Base-by-base conservation (phyloP, 352 stramenopile species). In the Globisporangium canariense region DNA sequence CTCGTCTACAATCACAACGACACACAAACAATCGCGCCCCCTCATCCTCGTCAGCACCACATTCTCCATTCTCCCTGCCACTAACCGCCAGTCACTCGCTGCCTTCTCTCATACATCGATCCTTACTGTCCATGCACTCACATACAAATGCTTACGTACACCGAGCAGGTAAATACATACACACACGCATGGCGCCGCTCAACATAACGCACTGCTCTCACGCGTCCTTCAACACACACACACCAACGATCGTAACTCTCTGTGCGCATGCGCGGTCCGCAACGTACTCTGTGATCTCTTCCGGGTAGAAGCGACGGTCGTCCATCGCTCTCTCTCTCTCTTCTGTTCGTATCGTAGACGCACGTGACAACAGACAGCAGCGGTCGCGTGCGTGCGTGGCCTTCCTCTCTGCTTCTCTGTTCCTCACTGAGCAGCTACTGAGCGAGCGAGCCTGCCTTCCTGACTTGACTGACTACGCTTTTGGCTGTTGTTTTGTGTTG, bases 251-350 rank as follows among this genome's bases (percentile, higher is more conserved):
- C 9, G 32, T 1, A 58, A 32, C 52, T n/a, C 18, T 30, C 22
- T n/a, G 32, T 25, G 32, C 6, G 32, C 32, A 46, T 20, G 45
- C 25, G 40, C 40, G 43, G 14, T 56, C 30, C 14, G 22, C 16
- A 57, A 69, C 75, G 57, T 75, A 90, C 81, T 80, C 74, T 58
- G 65, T 65, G 56, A 88, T 80, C 34, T 89, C 80, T 5, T 84
- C 75, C 46, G 70, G 67, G 59, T 88, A 89, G 67, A 87, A 81
- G 64, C 58, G 70, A 16, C 60, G 67, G 61, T 62, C 60, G 49
- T 85, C 72, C 76, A 85, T 85, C 18, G 43, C 62, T 18, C 30
- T 18, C 32, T 41, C 16, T 18, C 16, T 18, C 32, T 41, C 16
- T 18, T 7, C 32, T 36, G 32, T 4, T 36, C 32, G 32, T 22